Conservation (phyloP, 1,139 yeast genomes). For the Candida sojae region DNA sequence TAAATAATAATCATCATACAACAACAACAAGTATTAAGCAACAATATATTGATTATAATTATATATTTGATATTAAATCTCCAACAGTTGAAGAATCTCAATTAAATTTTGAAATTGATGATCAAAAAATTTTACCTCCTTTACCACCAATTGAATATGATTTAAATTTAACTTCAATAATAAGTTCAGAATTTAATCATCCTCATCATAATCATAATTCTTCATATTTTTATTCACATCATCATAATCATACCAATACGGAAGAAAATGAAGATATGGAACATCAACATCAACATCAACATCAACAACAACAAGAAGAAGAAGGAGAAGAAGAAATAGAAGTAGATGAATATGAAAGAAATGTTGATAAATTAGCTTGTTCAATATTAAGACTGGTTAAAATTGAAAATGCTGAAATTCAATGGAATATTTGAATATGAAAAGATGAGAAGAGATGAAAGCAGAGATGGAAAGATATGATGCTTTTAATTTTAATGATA, state of each 20-base stretch:
- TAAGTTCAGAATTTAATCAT: not conserved
- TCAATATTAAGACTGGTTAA: conserved; percentile 20
- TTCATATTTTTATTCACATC: not conserved
- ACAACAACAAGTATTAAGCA: not conserved
- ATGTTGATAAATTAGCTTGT: conserved; percentile 20
- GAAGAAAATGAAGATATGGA: not conserved
- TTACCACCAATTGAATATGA: conserved; percentile 6
- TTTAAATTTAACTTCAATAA: not conserved
- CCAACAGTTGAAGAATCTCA: not conserved
- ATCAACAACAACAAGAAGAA: not conserved
- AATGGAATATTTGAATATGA: conserved; percentile 21
- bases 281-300: not conserved
- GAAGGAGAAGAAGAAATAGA: not conserved
- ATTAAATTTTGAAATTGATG: not conserved
- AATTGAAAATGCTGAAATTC: conserved; percentile 18
- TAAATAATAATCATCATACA: not conserved
- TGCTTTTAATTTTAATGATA: too few relatives aligned
- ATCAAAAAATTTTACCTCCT: conserved; percentile 9
- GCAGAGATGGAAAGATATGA: too few relatives aligned
- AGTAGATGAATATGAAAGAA: not conserved
- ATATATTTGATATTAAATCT: not conserved
- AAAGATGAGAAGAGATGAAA: too few relatives aligned
- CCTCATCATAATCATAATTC: too few relatives aligned
- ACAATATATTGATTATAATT: not conserved
- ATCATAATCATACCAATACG: too few relatives aligned